Base-by-base conservation (phyloP, 441 rosid species). In the Kokia cookei region DNA sequence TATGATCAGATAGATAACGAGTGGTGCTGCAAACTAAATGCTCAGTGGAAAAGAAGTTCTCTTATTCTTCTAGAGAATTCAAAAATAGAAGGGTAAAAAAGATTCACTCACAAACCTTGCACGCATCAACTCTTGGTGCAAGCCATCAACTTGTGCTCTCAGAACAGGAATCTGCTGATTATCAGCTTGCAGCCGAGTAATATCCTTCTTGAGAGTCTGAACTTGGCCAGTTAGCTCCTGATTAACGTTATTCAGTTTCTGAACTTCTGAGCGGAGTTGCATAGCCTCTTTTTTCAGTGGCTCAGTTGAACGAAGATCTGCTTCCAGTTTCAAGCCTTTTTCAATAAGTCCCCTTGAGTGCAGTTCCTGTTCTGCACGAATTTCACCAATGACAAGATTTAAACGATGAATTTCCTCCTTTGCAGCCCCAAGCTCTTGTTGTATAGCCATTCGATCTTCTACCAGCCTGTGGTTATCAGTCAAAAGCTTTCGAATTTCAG, bases 91-190 rank as follows among this genome's bases (percentile, higher is more conserved):
- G 63, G 32, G 19, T 2, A 77, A 13, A 51, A 32, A 29, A 29
- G 73, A 71, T 51, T 59, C 9, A 69, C 74, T 53, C 37, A 78
- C 75, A 78, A 58, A 96, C 99, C 98, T 92, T 61, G 96, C 85
- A 80, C 78, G 99, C 96, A 91, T 84, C 75, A 96, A 91, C 79
- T 96, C 98, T 87, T 92, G 93, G 79, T 84, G 97, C 76, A 93
- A 65, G 71, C 90, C 88, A 27, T 96, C 93, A 74, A 91, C 73
- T 78, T 94, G 93, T 8, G 86, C 90, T 80, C 85, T 86, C 59
- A 94, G 76, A 45, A 65, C 78, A 13, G 94, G 90, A 80, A 92
- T 88, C 80, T 94, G 93, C 77, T 91, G 83, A 81, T 91, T 93
- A 50, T 96, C 98, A 26, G 87, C 82, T 66, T 92, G 91, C 82